A percentile compares a stretch with the other conserved stretches of the same genome.
These are phyloP conservation scores for Solanum hybrid DNA, from an alignment of 305 asterid genomes.

Conservation along the genomic window DNA sequence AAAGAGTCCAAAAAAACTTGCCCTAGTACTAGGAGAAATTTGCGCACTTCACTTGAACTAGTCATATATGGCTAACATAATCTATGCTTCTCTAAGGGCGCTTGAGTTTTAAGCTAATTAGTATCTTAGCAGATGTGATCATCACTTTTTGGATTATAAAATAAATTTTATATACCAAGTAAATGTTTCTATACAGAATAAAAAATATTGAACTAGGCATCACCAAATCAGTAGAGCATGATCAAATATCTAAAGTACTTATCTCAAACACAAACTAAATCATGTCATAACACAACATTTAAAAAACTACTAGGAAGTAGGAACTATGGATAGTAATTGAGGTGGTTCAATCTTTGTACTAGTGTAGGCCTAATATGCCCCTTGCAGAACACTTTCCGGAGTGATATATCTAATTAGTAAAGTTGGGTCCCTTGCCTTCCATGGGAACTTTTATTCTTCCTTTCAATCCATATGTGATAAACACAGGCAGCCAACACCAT, in stretches of 20 bases:
- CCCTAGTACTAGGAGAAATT: background rate
- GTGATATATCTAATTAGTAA: background rate
- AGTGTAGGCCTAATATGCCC: background rate
- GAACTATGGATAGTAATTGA: background rate
- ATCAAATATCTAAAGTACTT: background rate
- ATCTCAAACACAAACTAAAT: background rate
- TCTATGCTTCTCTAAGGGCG: background rate
- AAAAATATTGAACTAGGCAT: no score
- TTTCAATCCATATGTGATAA: background rate
- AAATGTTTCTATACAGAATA: background rate
- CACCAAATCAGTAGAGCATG: no score
- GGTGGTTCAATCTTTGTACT: background rate
- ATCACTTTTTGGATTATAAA: no score
- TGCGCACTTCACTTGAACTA: background rate
- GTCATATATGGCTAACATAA: background rate
- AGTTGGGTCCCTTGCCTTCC: background rate
- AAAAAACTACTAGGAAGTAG: background rate
- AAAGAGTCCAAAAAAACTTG: background rate
- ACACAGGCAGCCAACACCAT: background rate
- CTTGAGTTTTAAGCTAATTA: background rate
- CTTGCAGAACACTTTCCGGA: no score
- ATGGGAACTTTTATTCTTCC: background rate
- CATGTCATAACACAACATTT: background rate
- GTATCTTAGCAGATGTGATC: background rate
- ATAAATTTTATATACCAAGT: no score